A percentile compares a stretch with the other conserved stretches of the same genome.
Evolutionary conservation across 2,329 filamentous ascomycete genomes (phyloP).

Genomic region (Fonsecaea multimorphosa): DNA sequence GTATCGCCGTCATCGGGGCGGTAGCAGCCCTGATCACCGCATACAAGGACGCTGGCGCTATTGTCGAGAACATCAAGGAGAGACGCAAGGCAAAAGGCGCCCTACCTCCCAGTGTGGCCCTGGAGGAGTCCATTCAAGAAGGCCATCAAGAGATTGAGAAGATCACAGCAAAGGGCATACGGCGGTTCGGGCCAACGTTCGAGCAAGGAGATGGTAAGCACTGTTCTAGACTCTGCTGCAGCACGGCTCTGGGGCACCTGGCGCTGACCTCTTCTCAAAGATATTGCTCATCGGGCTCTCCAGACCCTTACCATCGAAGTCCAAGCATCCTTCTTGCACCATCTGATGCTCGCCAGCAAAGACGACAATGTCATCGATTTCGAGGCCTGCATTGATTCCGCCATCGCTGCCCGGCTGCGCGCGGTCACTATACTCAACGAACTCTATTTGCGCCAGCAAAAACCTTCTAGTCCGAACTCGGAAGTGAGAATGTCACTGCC

Average conservation of each 20-base stretch:
- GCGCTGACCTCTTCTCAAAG: not conserved
- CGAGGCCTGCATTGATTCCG: conserved; percentile 25
- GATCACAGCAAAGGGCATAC: conserved; percentile 29
- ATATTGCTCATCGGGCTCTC: conserved; percentile 30
- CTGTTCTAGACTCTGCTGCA: not conserved
- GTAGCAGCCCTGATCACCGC: conserved; percentile 29
- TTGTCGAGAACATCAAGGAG: conserved; percentile 31
- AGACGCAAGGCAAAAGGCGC: conserved; percentile 24
- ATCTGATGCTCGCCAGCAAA: conserved; percentile 25
- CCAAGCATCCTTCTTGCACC: conserved; percentile 23
- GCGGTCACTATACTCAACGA: conserved; percentile 32
- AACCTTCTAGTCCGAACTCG: conserved; percentile 14
- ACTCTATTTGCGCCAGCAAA: conserved; percentile 31
- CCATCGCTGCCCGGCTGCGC: conserved; percentile 25
- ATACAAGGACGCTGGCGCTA: conserved; percentile 29
- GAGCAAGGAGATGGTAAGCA: conserved; percentile 30
- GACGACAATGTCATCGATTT: conserved; percentile 28
- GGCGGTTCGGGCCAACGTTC: conserved; percentile 23
- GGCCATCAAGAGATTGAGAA: conserved; percentile 30
- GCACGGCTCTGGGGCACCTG: not conserved
- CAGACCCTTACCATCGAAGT: conserved; percentile 31
- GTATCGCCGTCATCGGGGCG: conserved; percentile 23
- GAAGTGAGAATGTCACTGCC: not conserved
- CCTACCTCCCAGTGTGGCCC: conserved; percentile 20
- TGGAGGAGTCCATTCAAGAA: conserved; percentile 30